Evolutionary conservation across 2,329 filamentous ascomycete species (phyloP), one percentile per base, ranked within the genome.

Genomic region (Colletotrichum navitas): DNA sequence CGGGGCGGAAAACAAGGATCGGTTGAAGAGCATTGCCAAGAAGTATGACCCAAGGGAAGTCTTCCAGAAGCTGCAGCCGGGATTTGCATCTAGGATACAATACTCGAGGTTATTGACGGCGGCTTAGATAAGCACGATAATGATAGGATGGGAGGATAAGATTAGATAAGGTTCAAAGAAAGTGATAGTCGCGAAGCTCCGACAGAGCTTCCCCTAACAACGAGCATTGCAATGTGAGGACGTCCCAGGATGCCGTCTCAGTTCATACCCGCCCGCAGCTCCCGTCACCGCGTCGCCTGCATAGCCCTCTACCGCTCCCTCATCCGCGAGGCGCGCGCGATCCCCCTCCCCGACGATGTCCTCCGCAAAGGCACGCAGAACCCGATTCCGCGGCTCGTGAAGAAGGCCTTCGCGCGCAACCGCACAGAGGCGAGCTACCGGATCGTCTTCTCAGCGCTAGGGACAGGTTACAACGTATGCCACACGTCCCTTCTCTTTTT

Each of bases 231-330:
- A 66, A 71, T 59, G 47, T 54, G 26, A 67, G 26, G 58, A 39
- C 52, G 26, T 3, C 52, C 10, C 34, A 60, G 29, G 14, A 72
- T 72, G 70, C 55, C 65, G 14, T 39, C 56, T 5, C 74, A 63
- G 45, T 85, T 86, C 68, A 74, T 87, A 54, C 86, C 88, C 41
- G 84, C 85, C 72, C 83, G 82, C 68, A 83, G 83, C 72, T 84
- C 85, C 76, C 85, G 86, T 73, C 88, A 90, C 77, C 84, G 88
- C 72, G 78, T 77, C 76, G 88, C 88, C 77, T 87, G 89, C 78
- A 86, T 93, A 74, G 91, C 92, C 62, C 89, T 95, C 60, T 95
- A 92, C 82, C 88, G 91, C 73, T 90, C 92, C 45, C 88, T 95
- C 66, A 82, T 94, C 63, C 85, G 85, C 73, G 86, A 89, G 80